phyloP scores from a whole-genome alignment of 2,329 filamentous ascomycete genomes.

The Aureobasidium mangrovei region DNA sequence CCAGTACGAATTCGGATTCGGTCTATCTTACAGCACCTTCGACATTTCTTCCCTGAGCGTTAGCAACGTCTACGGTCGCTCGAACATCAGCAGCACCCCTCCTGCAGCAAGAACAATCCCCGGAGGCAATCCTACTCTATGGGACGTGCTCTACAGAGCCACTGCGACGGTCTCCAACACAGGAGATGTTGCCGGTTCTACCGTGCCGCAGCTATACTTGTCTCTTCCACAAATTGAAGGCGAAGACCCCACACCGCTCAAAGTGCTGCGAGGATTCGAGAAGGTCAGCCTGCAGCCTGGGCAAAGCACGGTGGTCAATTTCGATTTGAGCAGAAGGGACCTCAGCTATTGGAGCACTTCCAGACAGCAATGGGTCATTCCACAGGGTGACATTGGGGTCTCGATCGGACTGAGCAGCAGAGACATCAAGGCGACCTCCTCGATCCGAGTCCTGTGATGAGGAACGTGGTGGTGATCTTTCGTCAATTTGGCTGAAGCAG shows the following conservation, averaged over 20 bases:
- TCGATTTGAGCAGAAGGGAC: conserved; percentile 32
- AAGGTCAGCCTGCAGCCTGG: conserved; percentile 28
- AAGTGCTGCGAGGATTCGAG: conserved; percentile 36
- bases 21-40: conserved; percentile 30
- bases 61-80: conserved; percentile 21
- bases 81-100: conserved; percentile 40
- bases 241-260: conserved; percentile 52
- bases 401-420: conserved; percentile 23
- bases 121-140: conserved; percentile 54
- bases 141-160: conserved; percentile 59
- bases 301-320: conserved; percentile 22
- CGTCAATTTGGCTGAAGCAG: not conserved
- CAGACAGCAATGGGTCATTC: conserved; percentile 30
- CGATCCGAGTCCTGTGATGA: not conserved
- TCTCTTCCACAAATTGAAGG: conserved; percentile 38
- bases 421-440: conserved; percentile 16
- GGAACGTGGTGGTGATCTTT: not conserved
- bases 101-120: conserved; percentile 35
- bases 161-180: conserved; percentile 61
- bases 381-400: conserved; percentile 17
- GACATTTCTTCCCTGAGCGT: conserved; percentile 43
- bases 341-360: conserved; percentile 33
- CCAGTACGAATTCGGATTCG: conserved; percentile 29
- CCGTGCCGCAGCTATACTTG: conserved; percentile 53
- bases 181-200: conserved; percentile 53